Evolutionary conservation across 2,329 filamentous ascomycete species (phyloP).

Genomic region (Curvularia lunata): DNA sequence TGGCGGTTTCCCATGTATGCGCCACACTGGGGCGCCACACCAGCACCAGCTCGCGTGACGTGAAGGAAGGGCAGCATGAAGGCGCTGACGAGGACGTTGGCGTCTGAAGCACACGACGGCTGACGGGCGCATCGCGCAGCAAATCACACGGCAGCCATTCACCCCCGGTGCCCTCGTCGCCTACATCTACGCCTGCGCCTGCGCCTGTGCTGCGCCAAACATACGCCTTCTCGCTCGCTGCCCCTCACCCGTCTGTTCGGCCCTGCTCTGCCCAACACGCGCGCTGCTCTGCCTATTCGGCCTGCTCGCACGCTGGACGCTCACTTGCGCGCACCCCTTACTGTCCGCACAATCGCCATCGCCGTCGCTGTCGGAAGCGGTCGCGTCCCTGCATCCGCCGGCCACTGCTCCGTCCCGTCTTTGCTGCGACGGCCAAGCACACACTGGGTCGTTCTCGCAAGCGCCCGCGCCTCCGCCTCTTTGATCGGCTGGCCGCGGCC

Average conservation of each 20-base stretch:
- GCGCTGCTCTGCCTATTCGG: too few species aligned
- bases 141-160: neutral
- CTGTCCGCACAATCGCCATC: neutral
- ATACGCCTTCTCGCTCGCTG: constrained; percentile 1
- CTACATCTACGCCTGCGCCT: too few species aligned
- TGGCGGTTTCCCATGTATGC: too few species aligned
- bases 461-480: constrained; percentile 20
- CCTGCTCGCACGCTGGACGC: neutral
- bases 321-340: neutral
- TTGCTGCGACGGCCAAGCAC: constrained; percentile 24
- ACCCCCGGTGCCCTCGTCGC: too few species aligned
- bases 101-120: constrained; percentile 12
- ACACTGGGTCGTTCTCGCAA: constrained; percentile 17
- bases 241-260: constrained; percentile 7
- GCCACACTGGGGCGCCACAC: constrained; percentile 4
- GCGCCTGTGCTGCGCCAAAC: too few species aligned
- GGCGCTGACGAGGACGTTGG: too few species aligned
- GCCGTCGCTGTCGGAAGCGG: neutral
- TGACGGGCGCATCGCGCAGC: constrained; percentile 1
- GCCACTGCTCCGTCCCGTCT: constrained; percentile 16
- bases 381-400: constrained; percentile 16
- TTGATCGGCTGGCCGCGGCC: neutral
- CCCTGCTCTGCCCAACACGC: neutral
- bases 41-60: constrained; percentile 12
- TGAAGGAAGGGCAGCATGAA: constrained; percentile 1